Evolutionary conservation across 176 grass and related monocot genomes (phyloP), one percentile per base, ranked within the genome.

Genomic region (Alloteropsis semialata): DNA sequence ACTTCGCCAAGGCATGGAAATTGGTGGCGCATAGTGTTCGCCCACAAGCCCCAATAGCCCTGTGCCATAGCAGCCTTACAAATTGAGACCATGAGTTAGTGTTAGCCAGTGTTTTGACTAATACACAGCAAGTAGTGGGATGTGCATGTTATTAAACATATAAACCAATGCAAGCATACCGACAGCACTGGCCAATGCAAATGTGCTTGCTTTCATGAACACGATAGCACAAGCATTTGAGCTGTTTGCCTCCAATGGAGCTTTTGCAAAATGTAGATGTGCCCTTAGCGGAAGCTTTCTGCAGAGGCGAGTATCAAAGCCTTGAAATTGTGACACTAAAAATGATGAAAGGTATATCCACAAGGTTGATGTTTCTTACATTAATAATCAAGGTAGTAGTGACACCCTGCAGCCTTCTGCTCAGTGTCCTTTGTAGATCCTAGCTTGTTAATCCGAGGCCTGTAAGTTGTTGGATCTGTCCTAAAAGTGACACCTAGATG

Each of bases 331-430:
- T 8, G 25, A 17, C 10, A 63, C 10, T 49, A 67, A 15, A 3
- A 69, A 87, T 44, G 28, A 65, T 33, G 14, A 57, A 22, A 22
- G 10, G 21, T 59, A 46, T 0, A 45, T 38, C 14, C 5, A 22
- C 14, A 38, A 87, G 17, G 21, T 6, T 38, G 37, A 58, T 61
- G 36, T 78, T 62, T 62, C 69, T 83, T 81, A 70, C 86, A 45
- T 96, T 83, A 96, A 82, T 91, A 87, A 29, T 97, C 86, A 49
- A 97, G 94, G 63, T 93, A 97, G 81, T 97, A 97, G 69, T 97
- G 88, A 78, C 81, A 93, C 44, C 94, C 91, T 25, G 84, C 84
- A 85, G 86, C 48, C 82, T 97, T 97, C 49, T 97, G 94, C 68
- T 91, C 91, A 55, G 80, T 81, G 69, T 97, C 94, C 74, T 93